Percentiles rank a stretch among this genome's conserved stretches.
Evolutionary conservation across 345 rosid species (phyloP).

Genomic region (Nasturtium officinale): DNA sequence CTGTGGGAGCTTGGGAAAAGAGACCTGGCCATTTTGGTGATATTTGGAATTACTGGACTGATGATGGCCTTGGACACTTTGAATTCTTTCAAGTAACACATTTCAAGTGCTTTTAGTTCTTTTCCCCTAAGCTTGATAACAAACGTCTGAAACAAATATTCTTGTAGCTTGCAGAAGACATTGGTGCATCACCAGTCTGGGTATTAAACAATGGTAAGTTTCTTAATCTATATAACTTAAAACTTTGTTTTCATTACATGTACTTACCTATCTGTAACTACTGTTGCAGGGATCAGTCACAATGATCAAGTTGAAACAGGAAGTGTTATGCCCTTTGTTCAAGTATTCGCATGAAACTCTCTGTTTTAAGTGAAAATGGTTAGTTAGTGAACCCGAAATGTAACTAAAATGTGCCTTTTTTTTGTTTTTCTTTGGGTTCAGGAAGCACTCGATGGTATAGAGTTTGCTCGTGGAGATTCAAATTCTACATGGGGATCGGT

Average conservation of each 20-base stretch:
- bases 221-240: background rate
- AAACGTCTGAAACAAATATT: conserved; percentile 24
- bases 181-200: conserved; percentile 79
- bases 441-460: conserved; percentile 94
- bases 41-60: conserved; percentile 94
- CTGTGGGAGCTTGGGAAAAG: conserved; percentile 92
- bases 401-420: background rate
- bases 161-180: conserved; percentile 79
- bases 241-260: background rate
- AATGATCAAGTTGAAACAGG: conserved; percentile 67
- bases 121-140: background rate
- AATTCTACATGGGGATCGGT: conserved; percentile 81
- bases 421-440: conserved; percentile 41
- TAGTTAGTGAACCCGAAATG: background rate
- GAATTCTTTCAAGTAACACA: conserved; percentile 75
- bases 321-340: conserved; percentile 67
- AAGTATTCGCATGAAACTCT: conserved; percentile 46
- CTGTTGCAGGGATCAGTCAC: conserved; percentile 77
- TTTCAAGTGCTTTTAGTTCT: no score
- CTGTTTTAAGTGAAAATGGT: conserved; percentile 19
- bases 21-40: conserved; percentile 93
- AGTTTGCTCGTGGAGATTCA: conserved; percentile 77
- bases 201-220: conserved; percentile 88
- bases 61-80: conserved; percentile 81
- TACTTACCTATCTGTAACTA: conserved; percentile 15